Base-by-base conservation (phyloP, 2,329 filamentous ascomycete genomes). In the Cytospora mali region DNA sequence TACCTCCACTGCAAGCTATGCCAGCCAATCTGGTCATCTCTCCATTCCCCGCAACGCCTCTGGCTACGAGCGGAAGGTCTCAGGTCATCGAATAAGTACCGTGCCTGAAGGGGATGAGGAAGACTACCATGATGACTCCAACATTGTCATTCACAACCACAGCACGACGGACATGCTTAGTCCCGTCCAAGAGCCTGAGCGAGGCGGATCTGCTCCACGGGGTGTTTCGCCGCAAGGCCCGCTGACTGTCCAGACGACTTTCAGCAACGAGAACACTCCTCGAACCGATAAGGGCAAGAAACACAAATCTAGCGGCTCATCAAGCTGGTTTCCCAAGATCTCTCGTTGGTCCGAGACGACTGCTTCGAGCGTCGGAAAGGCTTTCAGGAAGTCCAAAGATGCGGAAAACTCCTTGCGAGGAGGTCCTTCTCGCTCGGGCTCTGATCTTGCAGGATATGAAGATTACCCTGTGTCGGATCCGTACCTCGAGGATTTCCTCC, bases 321-420 rank as follows among this genome's bases (percentile, higher is more conserved):
- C 91, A 0, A 81, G 84, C 57, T 88, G 86, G 81, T 90, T 96
- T 66, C 93, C 93, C 27, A 97, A 96, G 79, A 93, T 97, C 66
- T 98, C 95, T 6, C 87, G 95, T 50, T 99, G 95, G 95, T 98
- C 94, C 0, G 95, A 96, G 77, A 98, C 94, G 2, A 99, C 95
- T 0, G 86, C 93, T 4, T 97, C 93, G 0, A 96, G 92, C 65
- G 87, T 93, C 50, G 88, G 91, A 51, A 89, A 90, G 69, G 90
- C 89, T 48, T 90, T 93, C 74, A 86, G 89, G 48, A 86, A 85
- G 70, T 91, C 87, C 72, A 85, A 83, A 69, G 81, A 84, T 50
- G 87, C 81, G 74, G 88, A 79, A 75, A 87, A 77, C 82, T 68
- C 75, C 85, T 72, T 76, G 83, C 75, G 39, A 75, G 80, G 61